Evolutionary conservation across 257 asterid genomes (phyloP).

Genomic region (Ballota nigra): DNA sequence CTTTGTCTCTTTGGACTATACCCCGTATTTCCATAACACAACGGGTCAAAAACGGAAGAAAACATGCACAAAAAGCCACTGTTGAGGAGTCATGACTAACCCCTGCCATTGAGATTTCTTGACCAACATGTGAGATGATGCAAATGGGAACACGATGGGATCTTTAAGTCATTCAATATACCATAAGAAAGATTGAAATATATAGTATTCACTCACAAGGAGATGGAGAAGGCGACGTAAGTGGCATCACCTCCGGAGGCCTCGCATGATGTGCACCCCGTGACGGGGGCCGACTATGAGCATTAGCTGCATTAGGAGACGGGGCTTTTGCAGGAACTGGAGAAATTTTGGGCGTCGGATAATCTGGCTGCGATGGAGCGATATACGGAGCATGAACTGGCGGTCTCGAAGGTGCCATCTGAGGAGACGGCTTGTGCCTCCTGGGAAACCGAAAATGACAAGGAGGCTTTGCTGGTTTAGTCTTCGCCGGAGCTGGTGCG

Average conservation of each 20-base stretch:
- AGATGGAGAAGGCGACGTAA: conserved; percentile 56
- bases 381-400: conserved; percentile 54
- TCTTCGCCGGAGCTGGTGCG: conserved; percentile 42
- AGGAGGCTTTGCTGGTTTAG: conserved; percentile 53
- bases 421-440: conserved; percentile 46
- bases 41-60: background rate
- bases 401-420: conserved; percentile 45
- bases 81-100: background rate
- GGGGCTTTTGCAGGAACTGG: conserved; percentile 54
- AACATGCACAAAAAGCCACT: background rate
- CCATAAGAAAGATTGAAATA: background rate
- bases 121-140: background rate
- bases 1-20: background rate
- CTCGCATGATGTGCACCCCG: conserved; percentile 39
- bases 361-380: conserved; percentile 49
- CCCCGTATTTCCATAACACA: background rate
- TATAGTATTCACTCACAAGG: conserved; percentile 60
- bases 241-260: conserved; percentile 47
- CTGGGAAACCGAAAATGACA: conserved; percentile 58
- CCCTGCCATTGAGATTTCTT: too few species aligned
- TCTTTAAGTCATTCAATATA: background rate
- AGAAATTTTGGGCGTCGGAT: conserved; percentile 33
- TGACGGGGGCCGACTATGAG: conserved; percentile 60
- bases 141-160: background rate
- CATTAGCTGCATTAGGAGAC: conserved; percentile 43